Conservation (phyloP, 768 basidiomycete genomes). For the Boletus pseudopeckii region DNA sequence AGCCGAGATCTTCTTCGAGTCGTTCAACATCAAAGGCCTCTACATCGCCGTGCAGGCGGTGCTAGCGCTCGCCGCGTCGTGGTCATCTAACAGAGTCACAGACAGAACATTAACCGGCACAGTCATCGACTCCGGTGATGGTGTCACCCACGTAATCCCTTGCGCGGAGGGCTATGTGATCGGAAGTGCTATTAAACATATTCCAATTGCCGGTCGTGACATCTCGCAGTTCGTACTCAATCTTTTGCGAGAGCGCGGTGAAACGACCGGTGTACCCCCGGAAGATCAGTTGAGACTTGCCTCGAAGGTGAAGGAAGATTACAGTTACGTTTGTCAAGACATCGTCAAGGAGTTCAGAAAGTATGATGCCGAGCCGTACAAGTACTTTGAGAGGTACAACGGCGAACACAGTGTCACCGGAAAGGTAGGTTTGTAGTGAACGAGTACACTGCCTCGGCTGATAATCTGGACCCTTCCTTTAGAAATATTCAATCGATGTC, state of each 20-base stretch:
- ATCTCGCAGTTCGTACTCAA: constrained; percentile 96
- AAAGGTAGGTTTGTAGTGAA: constrained; percentile 50
- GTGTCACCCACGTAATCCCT: constrained; percentile 97
- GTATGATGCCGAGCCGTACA: constrained; percentile 94
- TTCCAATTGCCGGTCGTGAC: constrained; percentile 97
- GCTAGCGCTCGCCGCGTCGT: constrained; percentile 94
- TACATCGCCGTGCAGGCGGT: constrained; percentile 99
- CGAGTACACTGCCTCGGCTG: not conserved
- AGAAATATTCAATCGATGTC: constrained; percentile 94
- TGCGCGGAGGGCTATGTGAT: constrained; percentile 98
- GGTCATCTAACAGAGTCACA: constrained; percentile 86
- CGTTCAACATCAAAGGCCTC: constrained; percentile 97
- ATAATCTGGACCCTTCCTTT: constrained; percentile 1
- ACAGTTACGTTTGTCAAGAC: constrained; percentile 98
- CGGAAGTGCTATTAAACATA: constrained; percentile 97
- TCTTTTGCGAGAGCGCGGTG: constrained; percentile 91
- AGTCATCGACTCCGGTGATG: constrained; percentile 98
- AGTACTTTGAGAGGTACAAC: constrained; percentile 90
- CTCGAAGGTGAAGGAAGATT: constrained; percentile 94
- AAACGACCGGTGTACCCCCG: constrained; percentile 84
- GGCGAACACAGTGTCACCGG: constrained; percentile 93
- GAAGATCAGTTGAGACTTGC: constrained; percentile 94
- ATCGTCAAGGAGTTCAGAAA: constrained; percentile 99
- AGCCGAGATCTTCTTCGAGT: constrained; percentile 99
- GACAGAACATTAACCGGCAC: constrained; percentile 95